Evolutionary conservation across 2,329 filamentous ascomycete species (phyloP).

Genomic region (Escovopsis sp.): DNA sequence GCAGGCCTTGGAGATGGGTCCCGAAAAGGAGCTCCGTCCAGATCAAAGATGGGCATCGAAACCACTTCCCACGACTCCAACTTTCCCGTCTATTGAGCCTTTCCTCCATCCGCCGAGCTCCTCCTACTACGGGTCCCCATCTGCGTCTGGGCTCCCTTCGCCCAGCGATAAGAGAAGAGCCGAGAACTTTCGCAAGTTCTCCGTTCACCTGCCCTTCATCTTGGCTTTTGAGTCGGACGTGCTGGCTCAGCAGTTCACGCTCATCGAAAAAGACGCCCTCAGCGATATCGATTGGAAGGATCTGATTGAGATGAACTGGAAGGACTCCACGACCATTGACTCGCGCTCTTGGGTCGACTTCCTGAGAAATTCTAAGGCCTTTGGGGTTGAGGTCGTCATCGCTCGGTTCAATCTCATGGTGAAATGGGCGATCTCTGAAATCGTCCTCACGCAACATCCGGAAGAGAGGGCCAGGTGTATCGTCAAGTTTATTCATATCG

Average conservation of each 20-base stretch:
- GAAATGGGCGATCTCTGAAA: slow-evolving; percentile 72
- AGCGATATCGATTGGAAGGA: slow-evolving; percentile 85
- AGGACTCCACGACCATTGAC: slow-evolving; percentile 48
- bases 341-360: slow-evolving; percentile 73
- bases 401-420: slow-evolving; percentile 80
- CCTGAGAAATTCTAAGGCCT: slow-evolving; percentile 54
- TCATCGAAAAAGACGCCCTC: slow-evolving; percentile 74
- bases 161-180: slow-evolving; percentile 13
- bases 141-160: slow-evolving; percentile 22
- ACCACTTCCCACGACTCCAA: slow-evolving; percentile 27
- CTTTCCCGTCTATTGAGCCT: slow-evolving; percentile 30
- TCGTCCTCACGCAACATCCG: slow-evolving; percentile 56
- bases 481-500: slow-evolving; percentile 72
- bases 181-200: slow-evolving; percentile 23
- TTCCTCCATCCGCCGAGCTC: slow-evolving; percentile 15
- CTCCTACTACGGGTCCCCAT: slow-evolving; percentile 11
- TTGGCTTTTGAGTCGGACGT: slow-evolving; percentile 67
- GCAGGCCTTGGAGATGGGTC: slow-evolving; percentile 25
- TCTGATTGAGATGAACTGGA: slow-evolving; percentile 71
- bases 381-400: slow-evolving; percentile 70
- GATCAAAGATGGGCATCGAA: slow-evolving; percentile 8
- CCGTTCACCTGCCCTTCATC: slow-evolving; percentile 62
- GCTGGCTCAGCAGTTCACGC: slow-evolving; percentile 68
- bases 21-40: slow-evolving; percentile 1
- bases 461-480: slow-evolving; percentile 63